These are phyloP conservation scores for Dactylellina leptospora DNA, from an alignment of 2,329 filamentous ascomycete genomes.

Conservation along the genomic window DNA sequence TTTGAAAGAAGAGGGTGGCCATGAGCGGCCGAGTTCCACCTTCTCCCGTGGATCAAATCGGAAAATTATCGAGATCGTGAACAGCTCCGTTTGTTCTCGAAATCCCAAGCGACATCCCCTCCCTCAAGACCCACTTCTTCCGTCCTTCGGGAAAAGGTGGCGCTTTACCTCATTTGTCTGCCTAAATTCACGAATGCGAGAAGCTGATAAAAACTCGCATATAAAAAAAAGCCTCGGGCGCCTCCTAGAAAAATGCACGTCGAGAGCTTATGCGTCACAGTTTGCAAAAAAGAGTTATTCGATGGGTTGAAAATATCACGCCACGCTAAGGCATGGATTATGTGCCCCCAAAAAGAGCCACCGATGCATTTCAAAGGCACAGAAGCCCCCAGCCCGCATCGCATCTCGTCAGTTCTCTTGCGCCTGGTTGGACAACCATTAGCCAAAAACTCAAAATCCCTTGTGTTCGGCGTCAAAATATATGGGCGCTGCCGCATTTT, in stretches of 20 bases:
- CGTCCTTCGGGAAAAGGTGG: not conserved
- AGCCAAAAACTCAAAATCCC: not conserved
- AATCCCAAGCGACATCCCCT: not conserved
- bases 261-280: not conserved
- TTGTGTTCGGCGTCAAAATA: not conserved
- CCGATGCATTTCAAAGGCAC: slow-evolving; percentile 12
- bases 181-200: slow-evolving; percentile 1
- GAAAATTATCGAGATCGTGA: slow-evolving; percentile 27
- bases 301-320: not conserved
- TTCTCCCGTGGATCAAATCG: slow-evolving; percentile 13
- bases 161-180: slow-evolving; percentile 3
- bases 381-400: not conserved
- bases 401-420: no score
- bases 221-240: slow-evolving; percentile 20
- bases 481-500: no score
- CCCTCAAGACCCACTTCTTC: not conserved
- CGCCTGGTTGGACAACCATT: not conserved
- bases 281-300: no score
- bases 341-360: not conserved
- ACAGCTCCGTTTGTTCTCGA: not conserved
- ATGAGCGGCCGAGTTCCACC: no score
- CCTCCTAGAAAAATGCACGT: not conserved
- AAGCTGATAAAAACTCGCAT: not conserved
- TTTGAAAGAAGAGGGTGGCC: not conserved
- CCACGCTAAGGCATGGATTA: not conserved